phyloP scores from a whole-genome alignment of 2,329 filamentous ascomycete genomes.

The Aspergillus neotritici region DNA sequence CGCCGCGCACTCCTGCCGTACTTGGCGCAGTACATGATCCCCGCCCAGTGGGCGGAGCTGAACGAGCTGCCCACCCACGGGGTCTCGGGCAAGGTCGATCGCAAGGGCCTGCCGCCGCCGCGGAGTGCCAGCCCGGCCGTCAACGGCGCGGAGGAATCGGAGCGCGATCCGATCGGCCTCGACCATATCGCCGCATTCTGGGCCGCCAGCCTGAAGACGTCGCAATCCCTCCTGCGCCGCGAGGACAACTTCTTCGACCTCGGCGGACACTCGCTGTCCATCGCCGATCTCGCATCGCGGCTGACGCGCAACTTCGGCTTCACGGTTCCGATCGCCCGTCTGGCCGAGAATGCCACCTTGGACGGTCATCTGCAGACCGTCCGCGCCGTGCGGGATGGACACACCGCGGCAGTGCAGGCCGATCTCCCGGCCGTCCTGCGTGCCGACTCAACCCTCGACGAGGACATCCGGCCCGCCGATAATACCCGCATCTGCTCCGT shows the following conservation, averaged over 20 bases:
- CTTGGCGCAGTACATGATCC: constrained; percentile 79
- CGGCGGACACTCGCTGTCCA: constrained; percentile 69
- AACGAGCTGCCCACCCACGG: constrained; percentile 66
- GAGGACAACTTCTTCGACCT: constrained; percentile 77
- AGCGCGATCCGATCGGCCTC: constrained; percentile 59
- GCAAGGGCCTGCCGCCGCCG: constrained; percentile 65
- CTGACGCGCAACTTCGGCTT: constrained; percentile 67
- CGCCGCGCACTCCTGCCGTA: constrained; percentile 59
- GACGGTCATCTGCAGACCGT: constrained; percentile 67
- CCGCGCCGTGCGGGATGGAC: constrained; percentile 63
- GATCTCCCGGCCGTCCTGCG: constrained; percentile 65
- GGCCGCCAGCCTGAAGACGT: constrained; percentile 64
- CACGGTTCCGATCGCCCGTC: constrained; percentile 62
- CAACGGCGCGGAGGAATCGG: constrained; percentile 42
- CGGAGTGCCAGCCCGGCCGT: constrained; percentile 45
- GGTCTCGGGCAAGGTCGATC: constrained; percentile 73
- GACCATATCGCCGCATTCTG: constrained; percentile 66
- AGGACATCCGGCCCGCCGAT: constrained; percentile 57
- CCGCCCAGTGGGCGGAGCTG: constrained; percentile 68
- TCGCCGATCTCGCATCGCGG: constrained; percentile 70
- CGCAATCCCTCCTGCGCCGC: constrained; percentile 55
- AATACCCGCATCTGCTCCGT: constrained; percentile 53
- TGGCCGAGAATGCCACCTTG: constrained; percentile 67
- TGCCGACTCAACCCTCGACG: constrained; percentile 61
- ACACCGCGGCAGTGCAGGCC: constrained; percentile 68